A percentile compares a stretch with the other conserved stretches of the same genome.
phyloP scores from a whole-genome alignment of 2,329 filamentous ascomycete species.

The Pseudogymnoascus sp. region DNA sequence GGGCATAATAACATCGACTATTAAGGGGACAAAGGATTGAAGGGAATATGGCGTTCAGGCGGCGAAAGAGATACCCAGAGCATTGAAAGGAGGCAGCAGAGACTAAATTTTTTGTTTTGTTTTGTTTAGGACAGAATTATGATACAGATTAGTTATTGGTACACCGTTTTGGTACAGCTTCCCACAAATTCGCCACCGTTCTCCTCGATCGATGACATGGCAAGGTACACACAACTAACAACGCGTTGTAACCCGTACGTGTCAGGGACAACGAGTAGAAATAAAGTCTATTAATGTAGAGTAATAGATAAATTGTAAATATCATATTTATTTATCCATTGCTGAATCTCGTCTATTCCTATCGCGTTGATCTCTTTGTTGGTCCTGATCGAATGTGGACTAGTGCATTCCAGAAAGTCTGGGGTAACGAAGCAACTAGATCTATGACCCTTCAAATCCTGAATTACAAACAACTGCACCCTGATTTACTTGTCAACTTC shows the following conservation, averaged over 20 bases:
- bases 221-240: background rate
- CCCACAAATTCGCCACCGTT: background rate
- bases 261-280: background rate
- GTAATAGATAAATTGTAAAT: background rate
- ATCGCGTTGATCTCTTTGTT: background rate
- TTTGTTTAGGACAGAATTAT: background rate
- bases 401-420: constrained; percentile 6
- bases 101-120: no score
- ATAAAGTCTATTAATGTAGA: background rate
- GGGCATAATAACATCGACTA: background rate
- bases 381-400: background rate
- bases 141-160: background rate
- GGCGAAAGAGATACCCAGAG: background rate
- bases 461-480: constrained; percentile 5
- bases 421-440: constrained; percentile 6
- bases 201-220: background rate
- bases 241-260: background rate
- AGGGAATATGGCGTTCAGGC: background rate
- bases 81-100: background rate
- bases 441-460: constrained; percentile 7
- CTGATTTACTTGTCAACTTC: constrained; percentile 1
- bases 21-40: background rate
- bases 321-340: background rate
- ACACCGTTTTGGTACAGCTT: constrained; percentile 1
- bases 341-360: background rate